These are phyloP conservation scores for Schizosaccharomyces osmophilus DNA, from an alignment of 805 yeast species.

Conservation along the genomic window DNA sequence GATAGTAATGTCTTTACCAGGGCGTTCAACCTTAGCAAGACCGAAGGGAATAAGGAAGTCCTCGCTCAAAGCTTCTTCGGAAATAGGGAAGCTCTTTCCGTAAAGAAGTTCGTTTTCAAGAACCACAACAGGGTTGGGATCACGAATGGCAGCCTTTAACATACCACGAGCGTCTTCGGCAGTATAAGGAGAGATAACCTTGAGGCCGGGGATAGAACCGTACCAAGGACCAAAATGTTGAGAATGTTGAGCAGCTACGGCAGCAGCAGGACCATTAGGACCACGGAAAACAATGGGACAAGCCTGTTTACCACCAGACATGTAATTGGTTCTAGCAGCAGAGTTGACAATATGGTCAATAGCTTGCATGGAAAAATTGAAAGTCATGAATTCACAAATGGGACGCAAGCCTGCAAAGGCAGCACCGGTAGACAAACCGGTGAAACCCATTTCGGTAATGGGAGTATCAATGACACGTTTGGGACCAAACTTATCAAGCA, in stretches of 20 bases:
- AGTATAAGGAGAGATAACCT: slow-evolving; percentile 84
- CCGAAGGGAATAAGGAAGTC: slow-evolving; percentile 87
- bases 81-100: slow-evolving; percentile 72
- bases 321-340: slow-evolving; percentile 94
- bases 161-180: slow-evolving; percentile 93
- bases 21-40: slow-evolving; percentile 82
- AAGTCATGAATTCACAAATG: slow-evolving; percentile 94
- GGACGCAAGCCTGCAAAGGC: slow-evolving; percentile 94
- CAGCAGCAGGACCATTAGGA: slow-evolving; percentile 98
- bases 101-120: slow-evolving; percentile 88
- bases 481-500: slow-evolving; percentile 85
- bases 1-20: slow-evolving; percentile 73
- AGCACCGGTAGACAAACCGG: slow-evolving; percentile 86
- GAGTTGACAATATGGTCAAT: slow-evolving; percentile 96
- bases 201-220: slow-evolving; percentile 92
- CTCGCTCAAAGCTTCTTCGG: slow-evolving; percentile 68
- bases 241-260: slow-evolving; percentile 98
- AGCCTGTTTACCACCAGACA: slow-evolving; percentile 97
- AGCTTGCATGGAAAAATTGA: slow-evolving; percentile 98
- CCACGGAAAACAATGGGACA: slow-evolving; percentile 97
- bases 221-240: slow-evolving; percentile 97
- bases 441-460: slow-evolving; percentile 96
- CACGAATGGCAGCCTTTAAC: slow-evolving; percentile 88
- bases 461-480: slow-evolving; percentile 88
- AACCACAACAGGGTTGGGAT: slow-evolving; percentile 91